Evolutionary conservation across 2,329 filamentous ascomycete species (phyloP).

Genomic region (Colletotrichum sublineola): DNA sequence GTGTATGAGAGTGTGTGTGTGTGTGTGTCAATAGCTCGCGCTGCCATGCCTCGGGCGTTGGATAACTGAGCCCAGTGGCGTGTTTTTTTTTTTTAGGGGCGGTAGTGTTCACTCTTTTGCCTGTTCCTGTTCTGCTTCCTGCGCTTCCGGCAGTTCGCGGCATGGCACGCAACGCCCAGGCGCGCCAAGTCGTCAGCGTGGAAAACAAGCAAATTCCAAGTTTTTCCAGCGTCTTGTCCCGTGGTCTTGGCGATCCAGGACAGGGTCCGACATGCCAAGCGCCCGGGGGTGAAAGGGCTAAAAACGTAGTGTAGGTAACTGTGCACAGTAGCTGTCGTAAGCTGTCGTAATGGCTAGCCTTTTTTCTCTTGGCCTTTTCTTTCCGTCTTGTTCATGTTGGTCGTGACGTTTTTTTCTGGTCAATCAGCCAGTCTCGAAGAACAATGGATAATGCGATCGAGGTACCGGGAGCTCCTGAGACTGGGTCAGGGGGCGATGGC

Average conservation of each 20-base stretch:
- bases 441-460: not conserved
- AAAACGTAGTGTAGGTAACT: too few species aligned
- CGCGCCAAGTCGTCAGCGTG: conserved; percentile 37
- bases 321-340: conserved; percentile 5
- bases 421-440: not conserved
- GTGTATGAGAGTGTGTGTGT: too few species aligned
- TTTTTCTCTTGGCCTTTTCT: not conserved
- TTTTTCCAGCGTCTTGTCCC: conserved; percentile 41
- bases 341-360: conserved; percentile 7
- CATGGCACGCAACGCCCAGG: conserved; percentile 35
- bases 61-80: not conserved
- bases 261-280: conserved; percentile 22
- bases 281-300: not conserved
- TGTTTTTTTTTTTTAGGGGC: not conserved
- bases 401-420: not conserved
- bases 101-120: not conserved
- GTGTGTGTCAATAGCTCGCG: not conserved
- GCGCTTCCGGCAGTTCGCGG: conserved; percentile 1
- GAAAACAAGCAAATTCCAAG: conserved; percentile 43
- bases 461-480: conserved; percentile 11
- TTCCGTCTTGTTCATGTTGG: not conserved
- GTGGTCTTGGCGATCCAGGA: conserved; percentile 41
- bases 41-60: not conserved
- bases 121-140: conserved; percentile 6
- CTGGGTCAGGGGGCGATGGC: conserved; percentile 16